A percentile compares a stretch with the other conserved stretches of the same genome.
Conservation (phyloP, 768 basidiomycete genomes). For the Xanthoconium stramineum region DNA sequence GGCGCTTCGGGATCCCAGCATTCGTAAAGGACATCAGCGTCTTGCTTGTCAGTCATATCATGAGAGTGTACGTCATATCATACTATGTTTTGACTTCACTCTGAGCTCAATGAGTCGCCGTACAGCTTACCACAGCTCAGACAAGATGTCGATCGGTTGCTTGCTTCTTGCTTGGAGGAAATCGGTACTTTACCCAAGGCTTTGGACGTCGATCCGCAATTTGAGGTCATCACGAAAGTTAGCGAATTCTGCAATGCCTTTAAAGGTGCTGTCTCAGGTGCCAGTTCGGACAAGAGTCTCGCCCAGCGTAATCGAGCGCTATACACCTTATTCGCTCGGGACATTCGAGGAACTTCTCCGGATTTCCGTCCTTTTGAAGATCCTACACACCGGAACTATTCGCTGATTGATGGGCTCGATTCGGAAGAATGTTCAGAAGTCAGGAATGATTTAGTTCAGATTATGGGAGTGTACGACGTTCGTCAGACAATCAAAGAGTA, state of each 20-base stretch:
- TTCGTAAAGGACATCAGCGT: slow-evolving; percentile 52
- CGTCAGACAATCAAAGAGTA: slow-evolving; percentile 35
- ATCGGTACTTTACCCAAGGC: slow-evolving; percentile 41
- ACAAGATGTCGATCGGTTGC: slow-evolving; percentile 37
- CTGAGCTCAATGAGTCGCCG: background rate
- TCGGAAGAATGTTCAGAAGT: background rate
- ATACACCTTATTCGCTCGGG: slow-evolving; percentile 33
- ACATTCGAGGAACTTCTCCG: slow-evolving; percentile 39
- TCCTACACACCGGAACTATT: slow-evolving; percentile 2
- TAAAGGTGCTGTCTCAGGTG: slow-evolving; percentile 31
- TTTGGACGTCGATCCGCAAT: slow-evolving; percentile 37
- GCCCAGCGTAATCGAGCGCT: slow-evolving; percentile 33
- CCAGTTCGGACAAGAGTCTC: slow-evolving; percentile 33
- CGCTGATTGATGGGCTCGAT: slow-evolving; percentile 12
- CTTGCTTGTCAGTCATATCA: slow-evolving; percentile 52
- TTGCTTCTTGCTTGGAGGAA: slow-evolving; percentile 33
- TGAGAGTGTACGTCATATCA: slow-evolving; percentile 41
- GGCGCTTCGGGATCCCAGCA: slow-evolving; percentile 52
- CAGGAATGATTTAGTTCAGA: slow-evolving; percentile 2
- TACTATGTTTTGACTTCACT: background rate
- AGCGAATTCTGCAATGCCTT: slow-evolving; percentile 44
- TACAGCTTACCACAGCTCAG: slow-evolving; percentile 48
- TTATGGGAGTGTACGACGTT: slow-evolving; percentile 34
- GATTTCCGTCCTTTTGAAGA: slow-evolving; percentile 37
- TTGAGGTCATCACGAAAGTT: slow-evolving; percentile 44